Evolutionary conservation across 805 yeast species (phyloP), one percentile per base, ranked within the genome.

Genomic region (Yamadazyma akitaensis): DNA sequence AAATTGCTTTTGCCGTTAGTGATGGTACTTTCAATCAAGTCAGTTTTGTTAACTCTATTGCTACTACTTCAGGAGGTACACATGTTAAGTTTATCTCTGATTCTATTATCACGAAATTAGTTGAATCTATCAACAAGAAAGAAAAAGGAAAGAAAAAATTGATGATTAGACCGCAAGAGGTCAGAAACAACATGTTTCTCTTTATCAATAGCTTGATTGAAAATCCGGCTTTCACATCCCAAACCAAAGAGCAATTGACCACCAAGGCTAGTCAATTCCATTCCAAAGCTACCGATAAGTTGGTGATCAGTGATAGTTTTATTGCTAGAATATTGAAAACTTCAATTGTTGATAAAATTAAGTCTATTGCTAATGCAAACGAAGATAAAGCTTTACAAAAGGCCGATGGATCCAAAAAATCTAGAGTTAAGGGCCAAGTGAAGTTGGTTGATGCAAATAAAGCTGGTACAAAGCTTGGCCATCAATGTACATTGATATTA

Each of bases 201-300:
- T 94, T 94, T 58, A 74, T 94, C 51, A 94, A 94, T 65, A 89
- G 97, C 76, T 73, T 91, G 56, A 83, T 94, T 66, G 97, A 90
- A 62, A 94, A 94, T 57, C 99, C 99, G 0, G 95, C 98, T 0
- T 94, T 94, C 63, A 90, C 97, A 0, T 91, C 98, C 0, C 99
- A 94, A 69, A 94, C 99, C 0, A 94, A 94, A 61, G 99, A 94
- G 64, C 96, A 90, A 61, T 71, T 94, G 58, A 91, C 97, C 19
- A 89, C 98, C 0, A 83, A 94, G 61, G 82, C 83, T 0, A 75
- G 85, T 16, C 95, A 91, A 54, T 94, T 92, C 71, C 97, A 97
- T 24, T 88, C 96, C 9, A 73, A 85, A 72, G 54, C 63, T 12
- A 53, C 57, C 45, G 75, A 69, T 42, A 70, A 86, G 80, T 62